phyloP scores from a whole-genome alignment of 257 asterid species.

The Solanum lycopersicoides region DNA sequence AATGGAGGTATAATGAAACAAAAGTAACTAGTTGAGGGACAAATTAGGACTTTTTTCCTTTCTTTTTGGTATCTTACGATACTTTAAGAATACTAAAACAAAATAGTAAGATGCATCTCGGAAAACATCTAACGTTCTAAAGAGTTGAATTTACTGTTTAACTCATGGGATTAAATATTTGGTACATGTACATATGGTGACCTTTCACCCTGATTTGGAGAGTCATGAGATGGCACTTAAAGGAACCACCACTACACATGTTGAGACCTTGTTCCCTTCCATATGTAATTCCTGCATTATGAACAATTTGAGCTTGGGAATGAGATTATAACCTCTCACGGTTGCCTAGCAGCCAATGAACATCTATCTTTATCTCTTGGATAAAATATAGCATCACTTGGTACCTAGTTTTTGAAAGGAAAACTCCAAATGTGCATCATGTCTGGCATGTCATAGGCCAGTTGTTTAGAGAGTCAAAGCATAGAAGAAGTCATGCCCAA shows the following conservation, averaged over 20 bases:
- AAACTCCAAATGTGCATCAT: background rate
- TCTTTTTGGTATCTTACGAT: background rate
- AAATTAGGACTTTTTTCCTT: background rate
- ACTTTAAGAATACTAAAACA: background rate
- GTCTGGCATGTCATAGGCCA: background rate
- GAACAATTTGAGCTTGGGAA: background rate
- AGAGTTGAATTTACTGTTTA: background rate
- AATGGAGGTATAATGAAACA: background rate
- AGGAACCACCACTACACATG: background rate
- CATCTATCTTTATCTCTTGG: background rate
- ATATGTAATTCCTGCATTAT: background rate
- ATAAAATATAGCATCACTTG: background rate
- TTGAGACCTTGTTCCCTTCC: background rate
- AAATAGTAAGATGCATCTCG: background rate
- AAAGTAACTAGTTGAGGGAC: background rate
- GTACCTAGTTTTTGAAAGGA: background rate
- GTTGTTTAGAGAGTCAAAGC: constrained; percentile 6
- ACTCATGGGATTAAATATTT: background rate
- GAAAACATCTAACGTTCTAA: background rate
- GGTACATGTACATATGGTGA: background rate
- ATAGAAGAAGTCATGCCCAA: constrained; percentile 11
- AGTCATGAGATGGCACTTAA: background rate
- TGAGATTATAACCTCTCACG: background rate
- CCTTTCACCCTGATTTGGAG: background rate
- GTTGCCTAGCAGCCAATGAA: background rate